Base-by-base conservation (phyloP, 805 yeast species). In the Zygosaccharomyces pseudorouxii region DNA sequence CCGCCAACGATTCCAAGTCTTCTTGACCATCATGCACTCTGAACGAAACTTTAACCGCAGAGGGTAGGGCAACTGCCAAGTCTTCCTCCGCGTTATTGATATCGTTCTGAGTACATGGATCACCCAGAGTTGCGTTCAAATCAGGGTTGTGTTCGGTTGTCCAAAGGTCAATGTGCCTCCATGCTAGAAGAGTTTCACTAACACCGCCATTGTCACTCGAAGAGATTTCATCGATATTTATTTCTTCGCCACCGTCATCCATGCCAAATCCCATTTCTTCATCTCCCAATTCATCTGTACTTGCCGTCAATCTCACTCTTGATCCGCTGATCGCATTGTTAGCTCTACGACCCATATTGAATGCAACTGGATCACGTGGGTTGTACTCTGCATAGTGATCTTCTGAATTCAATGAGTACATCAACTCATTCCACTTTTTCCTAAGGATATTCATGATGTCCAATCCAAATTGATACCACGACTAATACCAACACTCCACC, bases 21-120 rank as follows among this genome's bases (percentile, higher is more conserved):
- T 84, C 86, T 70, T 93, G 99, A 45, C 99, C 99, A 62, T 93
- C 98, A 56, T 93, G 96, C 36, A 85, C 69, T 59, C 81, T 78
- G 61, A 78, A 79, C 39, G 92, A 86, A 38, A 89, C 95, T 46
- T 86, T 74, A 6, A 93, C 88, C 48, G 92, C 87, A 2, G 81
- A 71, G 1, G 99, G 99, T 39, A 93, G 74, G 41, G 74, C 72
- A 45, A 88, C 71, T 39, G 79, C 81, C 60, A 89, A 72, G 65
- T 92, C 97, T 57, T 79, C 78, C 70, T 93, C 97, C 27, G 93
- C 84, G 57, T 85, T 92, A 53, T 76, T 74, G 48, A 92, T 73
- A 64, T 93, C 99, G 49, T 83, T 78, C 35, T 76, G 74, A 0
- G 97, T 88, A 53, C 89, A 93, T 25, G 89, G 85, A 45, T 80